Base-by-base conservation (phyloP, 176 grass and related monocot genomes). In the Dendrocalamus sinicus region DNA sequence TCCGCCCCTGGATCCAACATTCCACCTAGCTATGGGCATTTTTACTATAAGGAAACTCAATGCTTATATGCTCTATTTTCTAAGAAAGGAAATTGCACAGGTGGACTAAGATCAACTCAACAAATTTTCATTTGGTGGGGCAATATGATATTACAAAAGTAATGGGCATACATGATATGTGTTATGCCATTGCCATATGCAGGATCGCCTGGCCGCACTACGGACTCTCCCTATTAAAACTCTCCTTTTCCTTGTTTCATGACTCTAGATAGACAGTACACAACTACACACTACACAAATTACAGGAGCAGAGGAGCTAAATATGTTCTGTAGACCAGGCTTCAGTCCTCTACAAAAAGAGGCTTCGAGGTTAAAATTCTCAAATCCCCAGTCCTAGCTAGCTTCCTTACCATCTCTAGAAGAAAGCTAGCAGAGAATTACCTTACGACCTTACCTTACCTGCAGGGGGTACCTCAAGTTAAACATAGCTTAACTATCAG, bases 401-500 rank as follows among this genome's bases (percentile, higher is more conserved):
- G 40, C 35, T 80, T 63, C 58, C 57, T 53, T 80, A 15, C 76
- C 76, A 61, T 73, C 55, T 73, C 24, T 40, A 62, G 9, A 87
- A 72, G 32, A 87, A 73, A 87, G 63, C 67, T 39, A 72, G 66
- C 41, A 51, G 6, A 50, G 45, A 50, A 17, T 52, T 17, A 44
- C 46, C 47, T 69, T 35, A 55, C 32, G 43, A 55, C 76, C 48
- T 76, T 73, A 81, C 77, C 77, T 87, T 71, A 9, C 73, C 54
- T 51, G 55, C n/a, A 88, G 80, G 73, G 73, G 73, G 63, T 64
- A 64, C 66, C 73, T 20, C 54, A 80, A 22, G 9, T 67, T 61
- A 53, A 37, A 63, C 75, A 63, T 24, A 19, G 12, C 58, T 83
- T 68, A 81, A 37, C 70, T 22, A 37, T 43, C 53, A 81, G 50